Conservation (phyloP, 129 eudicot species). For the Apium graveolens region DNA sequence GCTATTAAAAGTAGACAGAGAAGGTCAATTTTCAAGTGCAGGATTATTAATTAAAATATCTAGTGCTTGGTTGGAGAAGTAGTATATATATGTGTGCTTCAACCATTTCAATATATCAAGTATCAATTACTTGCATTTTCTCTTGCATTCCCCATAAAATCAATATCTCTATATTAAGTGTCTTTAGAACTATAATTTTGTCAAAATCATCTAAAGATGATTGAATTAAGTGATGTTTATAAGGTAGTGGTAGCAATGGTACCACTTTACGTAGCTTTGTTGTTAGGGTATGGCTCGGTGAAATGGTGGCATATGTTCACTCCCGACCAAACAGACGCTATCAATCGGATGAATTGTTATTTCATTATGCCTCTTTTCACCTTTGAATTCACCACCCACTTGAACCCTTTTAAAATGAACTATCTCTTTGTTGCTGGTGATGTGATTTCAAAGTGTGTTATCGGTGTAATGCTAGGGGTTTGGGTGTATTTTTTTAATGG, state of each 20-base stretch:
- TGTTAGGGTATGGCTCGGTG: conserved; percentile 46
- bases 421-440: conserved; percentile 41
- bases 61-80: background rate
- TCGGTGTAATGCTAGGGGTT: conserved; percentile 21
- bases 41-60: background rate
- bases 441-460: conserved; percentile 28
- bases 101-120: background rate
- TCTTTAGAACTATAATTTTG: background rate
- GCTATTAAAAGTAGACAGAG: background rate
- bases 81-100: conserved; percentile 3
- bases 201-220: conserved; percentile 24
- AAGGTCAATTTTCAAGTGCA: background rate
- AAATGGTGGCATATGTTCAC: conserved; percentile 65
- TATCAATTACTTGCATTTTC: background rate
- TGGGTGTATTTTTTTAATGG: conserved; percentile 47
- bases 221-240: conserved; percentile 47
- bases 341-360: conserved; percentile 46
- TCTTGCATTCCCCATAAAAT: background rate
- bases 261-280: conserved; percentile 49
- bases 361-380: conserved; percentile 55
- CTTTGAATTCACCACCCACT: conserved; percentile 39
- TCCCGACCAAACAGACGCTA: conserved; percentile 55
- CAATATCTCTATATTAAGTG: background rate
- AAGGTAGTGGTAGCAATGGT: conserved; percentile 47
- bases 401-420: conserved; percentile 49